Percentiles rank a stretch among this genome's conserved stretches.
phyloP scores from a whole-genome alignment of 192 early-diverging fungal species.

The Chytriomyces sp. region DNA sequence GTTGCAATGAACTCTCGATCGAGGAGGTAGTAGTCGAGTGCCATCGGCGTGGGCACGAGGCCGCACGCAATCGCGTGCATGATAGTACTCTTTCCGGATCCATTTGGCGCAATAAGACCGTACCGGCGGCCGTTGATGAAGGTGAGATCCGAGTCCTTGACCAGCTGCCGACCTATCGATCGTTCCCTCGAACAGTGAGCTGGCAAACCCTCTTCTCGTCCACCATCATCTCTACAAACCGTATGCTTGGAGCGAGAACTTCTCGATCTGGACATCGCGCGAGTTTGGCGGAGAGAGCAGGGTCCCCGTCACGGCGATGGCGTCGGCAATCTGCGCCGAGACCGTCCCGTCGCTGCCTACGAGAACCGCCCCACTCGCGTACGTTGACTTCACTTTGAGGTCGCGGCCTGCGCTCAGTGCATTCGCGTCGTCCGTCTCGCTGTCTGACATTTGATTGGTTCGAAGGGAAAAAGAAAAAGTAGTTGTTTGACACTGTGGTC shows the following conservation, averaged over 20 bases:
- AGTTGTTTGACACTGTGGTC: background rate
- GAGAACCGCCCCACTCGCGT: conserved; percentile 31
- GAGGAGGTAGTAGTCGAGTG: conserved; percentile 96
- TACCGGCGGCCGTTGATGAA: conserved; percentile 98
- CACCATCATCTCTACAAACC: no score
- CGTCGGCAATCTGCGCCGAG: conserved; percentile 9
- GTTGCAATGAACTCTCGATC: conserved; percentile 95
- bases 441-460: background rate
- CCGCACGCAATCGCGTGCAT: conserved; percentile 87
- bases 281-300: conserved; percentile 84
- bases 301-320: conserved; percentile 76
- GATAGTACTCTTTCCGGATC: conserved; percentile 91
- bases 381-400: conserved; percentile 27
- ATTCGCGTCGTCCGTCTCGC: background rate
- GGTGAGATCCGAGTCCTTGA: conserved; percentile 92
- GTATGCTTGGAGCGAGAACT: conserved; percentile 81
- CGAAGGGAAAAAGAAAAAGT: conserved; percentile 25
- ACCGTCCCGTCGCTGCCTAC: background rate
- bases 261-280: conserved; percentile 86
- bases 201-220: no score
- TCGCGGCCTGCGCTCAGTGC: conserved; percentile 16
- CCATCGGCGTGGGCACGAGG: conserved; percentile 93
- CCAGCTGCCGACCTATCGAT: conserved; percentile 81
- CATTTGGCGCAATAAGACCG: conserved; percentile 94
- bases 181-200: no score